phyloP scores from a whole-genome alignment of 2,329 filamentous ascomycete species.

The Microcyclosporella mali region DNA sequence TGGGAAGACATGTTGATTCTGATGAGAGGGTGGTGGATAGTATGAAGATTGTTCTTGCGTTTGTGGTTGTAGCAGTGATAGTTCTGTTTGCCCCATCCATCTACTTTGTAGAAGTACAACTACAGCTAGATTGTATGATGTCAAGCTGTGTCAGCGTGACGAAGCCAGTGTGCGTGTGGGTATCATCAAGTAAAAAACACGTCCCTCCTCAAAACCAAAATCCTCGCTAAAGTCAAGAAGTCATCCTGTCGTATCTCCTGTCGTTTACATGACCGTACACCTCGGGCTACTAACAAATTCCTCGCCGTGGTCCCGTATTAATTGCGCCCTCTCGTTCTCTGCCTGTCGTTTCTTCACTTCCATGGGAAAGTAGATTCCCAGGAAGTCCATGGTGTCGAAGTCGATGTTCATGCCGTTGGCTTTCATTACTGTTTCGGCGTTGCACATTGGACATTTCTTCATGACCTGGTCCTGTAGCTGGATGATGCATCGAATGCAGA shows the following conservation, averaged over 20 bases:
- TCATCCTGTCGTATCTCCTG: conserved; percentile 1
- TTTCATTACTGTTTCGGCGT: conserved; percentile 62
- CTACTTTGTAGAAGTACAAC: too few species aligned
- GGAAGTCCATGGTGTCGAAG: conserved; percentile 57
- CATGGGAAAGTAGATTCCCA: conserved; percentile 71
- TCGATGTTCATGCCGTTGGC: conserved; percentile 67
- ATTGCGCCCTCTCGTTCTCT: conserved; percentile 69
- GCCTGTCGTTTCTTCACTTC: conserved; percentile 56
- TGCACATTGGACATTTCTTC: conserved; percentile 72
- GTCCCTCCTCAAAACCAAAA: neutral
- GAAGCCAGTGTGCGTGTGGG: neutral
- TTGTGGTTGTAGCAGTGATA: neutral
- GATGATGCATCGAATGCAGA: conserved; percentile 78
- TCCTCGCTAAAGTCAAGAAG: neutral
- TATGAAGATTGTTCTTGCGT: too few species aligned
- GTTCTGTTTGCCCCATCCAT: neutral
- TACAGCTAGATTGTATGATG: too few species aligned
- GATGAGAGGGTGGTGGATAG: neutral
- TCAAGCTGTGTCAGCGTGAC: too few species aligned
- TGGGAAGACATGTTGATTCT: conserved; percentile 18
- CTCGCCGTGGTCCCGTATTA: conserved; percentile 42
- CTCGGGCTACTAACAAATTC: conserved; percentile 27
- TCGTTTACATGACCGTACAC: conserved; percentile 28
- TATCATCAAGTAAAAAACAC: conserved; percentile 5
- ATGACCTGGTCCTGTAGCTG: conserved; percentile 63